Percentiles rank a stretch among this genome's conserved stretches.
phyloP scores from a whole-genome alignment of 2,329 filamentous ascomycete species.

The Cordyceps militaris region DNA sequence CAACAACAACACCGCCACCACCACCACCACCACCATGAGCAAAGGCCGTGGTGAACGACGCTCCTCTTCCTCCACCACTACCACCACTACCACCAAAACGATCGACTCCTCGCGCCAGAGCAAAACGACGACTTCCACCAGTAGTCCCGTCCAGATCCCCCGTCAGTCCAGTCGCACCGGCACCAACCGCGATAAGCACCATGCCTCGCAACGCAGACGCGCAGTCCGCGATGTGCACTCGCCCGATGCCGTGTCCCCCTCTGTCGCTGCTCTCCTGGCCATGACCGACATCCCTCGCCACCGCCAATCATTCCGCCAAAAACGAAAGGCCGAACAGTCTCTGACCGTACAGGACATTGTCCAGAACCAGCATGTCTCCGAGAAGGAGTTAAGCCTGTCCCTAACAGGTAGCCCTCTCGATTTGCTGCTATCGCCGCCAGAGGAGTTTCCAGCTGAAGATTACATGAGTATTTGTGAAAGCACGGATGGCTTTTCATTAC shows the following conservation, averaged over 20 bases:
- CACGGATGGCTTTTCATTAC: slow-evolving; percentile 43
- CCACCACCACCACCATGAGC: slow-evolving; percentile 9
- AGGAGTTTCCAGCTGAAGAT: slow-evolving; percentile 47
- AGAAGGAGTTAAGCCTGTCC: slow-evolving; percentile 51
- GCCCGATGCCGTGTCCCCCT: slow-evolving; percentile 49
- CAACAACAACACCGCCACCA: neutral
- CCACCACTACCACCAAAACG: neutral
- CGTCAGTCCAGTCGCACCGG: slow-evolving; percentile 6
- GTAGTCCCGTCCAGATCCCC: slow-evolving; percentile 10
- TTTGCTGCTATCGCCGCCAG: slow-evolving; percentile 52
- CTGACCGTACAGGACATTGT: slow-evolving; percentile 52
- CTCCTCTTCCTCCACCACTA: too few species aligned
- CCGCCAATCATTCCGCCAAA: slow-evolving; percentile 31
- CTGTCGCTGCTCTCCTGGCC: slow-evolving; percentile 54
- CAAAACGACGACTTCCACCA: neutral
- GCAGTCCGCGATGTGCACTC: slow-evolving; percentile 22
- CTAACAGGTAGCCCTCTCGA: slow-evolving; percentile 50
- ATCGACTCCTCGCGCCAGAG: neutral
- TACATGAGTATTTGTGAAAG: slow-evolving; percentile 42
- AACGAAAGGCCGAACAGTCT: slow-evolving; percentile 17
- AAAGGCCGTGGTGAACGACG: slow-evolving; percentile 8
- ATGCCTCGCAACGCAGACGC: slow-evolving; percentile 6
- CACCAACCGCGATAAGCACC: slow-evolving; percentile 8
- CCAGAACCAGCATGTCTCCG: slow-evolving; percentile 45
- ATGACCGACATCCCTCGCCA: slow-evolving; percentile 52